Percentiles rank a stretch among this genome's conserved stretches.
Evolutionary conservation across 805 yeast species (phyloP).

Genomic region (Sugiyamaella marilandica): DNA sequence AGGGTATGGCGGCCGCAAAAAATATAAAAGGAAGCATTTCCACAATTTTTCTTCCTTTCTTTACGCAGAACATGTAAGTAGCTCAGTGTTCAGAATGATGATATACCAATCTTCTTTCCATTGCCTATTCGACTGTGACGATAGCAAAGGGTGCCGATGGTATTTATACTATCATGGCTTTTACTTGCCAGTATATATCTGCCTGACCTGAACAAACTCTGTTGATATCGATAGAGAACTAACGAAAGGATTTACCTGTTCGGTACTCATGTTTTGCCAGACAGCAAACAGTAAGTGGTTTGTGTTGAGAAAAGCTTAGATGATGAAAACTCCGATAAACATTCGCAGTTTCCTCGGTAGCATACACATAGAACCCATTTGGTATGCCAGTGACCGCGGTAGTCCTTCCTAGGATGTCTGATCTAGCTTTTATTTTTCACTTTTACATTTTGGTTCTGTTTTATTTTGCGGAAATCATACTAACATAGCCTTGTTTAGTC

Average conservation of each 20-base stretch:
- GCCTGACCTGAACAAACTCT: conserved; percentile 21
- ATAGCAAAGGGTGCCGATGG: conserved; percentile 33
- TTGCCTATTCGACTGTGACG: conserved; percentile 40
- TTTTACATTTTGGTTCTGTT: no score
- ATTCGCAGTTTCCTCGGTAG: conserved; percentile 45
- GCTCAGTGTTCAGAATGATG: conserved; percentile 29
- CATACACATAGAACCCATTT: conserved; percentile 36
- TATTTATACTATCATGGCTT: conserved; percentile 26
- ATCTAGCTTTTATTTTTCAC: conserved; percentile 17
- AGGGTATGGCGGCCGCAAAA: conserved; percentile 1
- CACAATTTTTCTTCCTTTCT: background rate
- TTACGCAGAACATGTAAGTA: background rate
- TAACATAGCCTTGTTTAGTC: background rate
- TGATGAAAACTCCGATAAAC: conserved; percentile 36
- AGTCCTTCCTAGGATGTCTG: conserved; percentile 43
- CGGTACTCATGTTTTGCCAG: conserved; percentile 11
- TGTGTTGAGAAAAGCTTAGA: conserved; percentile 16
- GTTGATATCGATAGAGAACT: background rate
- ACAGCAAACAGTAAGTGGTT: conserved; percentile 12
- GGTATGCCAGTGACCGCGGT: conserved; percentile 39
- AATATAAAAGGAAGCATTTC: conserved; percentile 2
- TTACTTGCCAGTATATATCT: conserved; percentile 39
- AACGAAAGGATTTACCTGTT: conserved; percentile 14
- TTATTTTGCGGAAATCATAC: background rate
- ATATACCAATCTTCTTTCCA: conserved; percentile 34